Evolutionary conservation across 768 basidiomycete genomes (phyloP).

Genomic region (Hemileccinum impolitum): DNA sequence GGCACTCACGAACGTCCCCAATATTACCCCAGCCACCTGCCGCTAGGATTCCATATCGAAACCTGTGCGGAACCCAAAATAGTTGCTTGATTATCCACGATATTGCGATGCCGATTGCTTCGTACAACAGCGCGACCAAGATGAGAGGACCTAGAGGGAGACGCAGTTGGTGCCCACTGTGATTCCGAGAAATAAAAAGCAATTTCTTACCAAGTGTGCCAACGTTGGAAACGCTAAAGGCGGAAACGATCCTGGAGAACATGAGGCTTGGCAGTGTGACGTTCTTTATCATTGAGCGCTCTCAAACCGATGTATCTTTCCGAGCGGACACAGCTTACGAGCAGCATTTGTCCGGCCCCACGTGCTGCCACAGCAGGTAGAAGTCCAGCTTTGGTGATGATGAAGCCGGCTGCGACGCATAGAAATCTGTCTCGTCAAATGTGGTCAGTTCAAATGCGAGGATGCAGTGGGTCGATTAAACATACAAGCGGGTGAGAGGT

Average conservation of each 20-base stretch:
- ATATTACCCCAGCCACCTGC: constrained; percentile 70
- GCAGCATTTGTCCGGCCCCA: constrained; percentile 56
- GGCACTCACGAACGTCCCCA: constrained; percentile 61
- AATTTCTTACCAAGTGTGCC: constrained; percentile 43
- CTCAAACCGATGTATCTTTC: background rate
- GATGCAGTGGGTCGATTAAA: constrained; percentile 4
- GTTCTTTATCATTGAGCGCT: constrained; percentile 34
- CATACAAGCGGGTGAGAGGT: constrained; percentile 59
- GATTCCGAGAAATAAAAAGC: background rate
- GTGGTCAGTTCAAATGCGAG: background rate
- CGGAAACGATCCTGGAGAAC: constrained; percentile 71
- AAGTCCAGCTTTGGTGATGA: constrained; percentile 56
- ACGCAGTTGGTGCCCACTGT: background rate
- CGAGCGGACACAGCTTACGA: constrained; percentile 34
- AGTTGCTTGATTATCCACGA: constrained; percentile 55
- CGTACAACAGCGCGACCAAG: constrained; percentile 59
- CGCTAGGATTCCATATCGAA: constrained; percentile 65
- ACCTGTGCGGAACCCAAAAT: constrained; percentile 78
- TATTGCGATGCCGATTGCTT: constrained; percentile 49
- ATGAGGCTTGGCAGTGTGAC: constrained; percentile 60
- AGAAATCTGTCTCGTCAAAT: constrained; percentile 40
- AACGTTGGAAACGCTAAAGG: constrained; percentile 58
- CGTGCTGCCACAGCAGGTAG: constrained; percentile 56
- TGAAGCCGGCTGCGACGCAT: constrained; percentile 52
- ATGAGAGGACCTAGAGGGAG: constrained; percentile 52